A percentile compares a stretch with the other conserved stretches of the same genome.
Evolutionary conservation across 108 stramenopile species (phyloP).

Genomic region (Nannochloropsis gaditana): DNA sequence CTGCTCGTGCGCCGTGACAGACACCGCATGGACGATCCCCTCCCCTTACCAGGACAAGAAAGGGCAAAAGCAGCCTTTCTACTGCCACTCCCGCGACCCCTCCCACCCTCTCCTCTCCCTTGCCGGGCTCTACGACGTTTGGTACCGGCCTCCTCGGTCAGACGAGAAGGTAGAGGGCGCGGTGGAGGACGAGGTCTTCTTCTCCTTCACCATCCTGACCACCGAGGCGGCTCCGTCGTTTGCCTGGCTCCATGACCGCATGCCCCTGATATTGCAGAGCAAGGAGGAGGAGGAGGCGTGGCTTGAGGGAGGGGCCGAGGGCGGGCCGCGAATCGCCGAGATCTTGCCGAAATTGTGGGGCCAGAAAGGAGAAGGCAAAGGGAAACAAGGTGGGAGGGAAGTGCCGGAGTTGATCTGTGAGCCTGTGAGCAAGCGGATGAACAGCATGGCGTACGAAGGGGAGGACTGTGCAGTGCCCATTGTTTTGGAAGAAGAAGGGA

Average conservation of each 20-base stretch:
- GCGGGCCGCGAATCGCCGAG: not conserved
- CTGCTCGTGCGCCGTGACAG: not conserved
- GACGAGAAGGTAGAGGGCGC: not conserved
- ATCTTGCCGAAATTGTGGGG: not conserved
- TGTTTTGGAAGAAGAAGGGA: constrained; percentile 23
- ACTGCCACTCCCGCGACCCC: constrained; percentile 27
- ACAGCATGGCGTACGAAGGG: constrained; percentile 21
- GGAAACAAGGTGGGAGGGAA: not conserved
- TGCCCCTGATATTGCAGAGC: constrained; percentile 28
- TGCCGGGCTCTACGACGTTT: constrained; percentile 38
- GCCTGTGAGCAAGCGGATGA: constrained; percentile 40
- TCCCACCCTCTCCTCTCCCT: constrained; percentile 21
- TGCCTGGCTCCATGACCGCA: constrained; percentile 44
- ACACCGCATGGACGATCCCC: not conserved
- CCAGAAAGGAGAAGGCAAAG: not conserved
- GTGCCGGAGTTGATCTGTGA: constrained; percentile 23
- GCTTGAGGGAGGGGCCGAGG: constrained; percentile 23
- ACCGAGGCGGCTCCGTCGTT: constrained; percentile 37
- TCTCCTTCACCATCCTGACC: constrained; percentile 43
- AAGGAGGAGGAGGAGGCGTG: constrained; percentile 31
- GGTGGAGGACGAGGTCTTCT: constrained; percentile 44
- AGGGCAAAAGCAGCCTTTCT: constrained; percentile 47
- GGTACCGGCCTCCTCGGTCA: not conserved
- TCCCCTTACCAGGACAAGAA: not conserved
- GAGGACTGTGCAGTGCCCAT: constrained; percentile 30